Percentiles rank a stretch among this genome's conserved stretches.
These are phyloP conservation scores for Neonectria sp. DNA, from an alignment of 2,329 filamentous ascomycete species.

Conservation along the genomic window DNA sequence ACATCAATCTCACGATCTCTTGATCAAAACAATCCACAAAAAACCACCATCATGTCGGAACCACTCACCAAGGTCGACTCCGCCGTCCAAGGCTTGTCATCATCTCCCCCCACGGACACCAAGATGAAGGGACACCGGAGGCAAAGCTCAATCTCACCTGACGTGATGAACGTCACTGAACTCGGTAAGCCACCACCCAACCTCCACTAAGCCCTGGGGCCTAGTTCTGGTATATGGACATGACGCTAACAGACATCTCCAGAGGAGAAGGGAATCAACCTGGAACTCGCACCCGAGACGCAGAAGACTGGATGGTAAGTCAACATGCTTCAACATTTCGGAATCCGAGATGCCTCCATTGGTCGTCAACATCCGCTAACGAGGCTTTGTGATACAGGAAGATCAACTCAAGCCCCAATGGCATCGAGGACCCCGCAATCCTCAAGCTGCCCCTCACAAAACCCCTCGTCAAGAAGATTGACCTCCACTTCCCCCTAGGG, in stretches of 20 bases:
- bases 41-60: slow-evolving; percentile 55
- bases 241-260: slow-evolving; percentile 40
- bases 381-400: slow-evolving; percentile 74
- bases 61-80: slow-evolving; percentile 92
- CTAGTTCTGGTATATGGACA: not conserved
- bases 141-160: slow-evolving; percentile 79
- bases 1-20: slow-evolving; percentile 37
- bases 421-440: slow-evolving; percentile 86
- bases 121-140: slow-evolving; percentile 72
- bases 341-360: not conserved
- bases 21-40: slow-evolving; percentile 42
- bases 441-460: slow-evolving; percentile 86
- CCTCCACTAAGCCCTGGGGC: not conserved
- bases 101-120: slow-evolving; percentile 75
- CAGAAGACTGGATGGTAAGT: slow-evolving; percentile 90
- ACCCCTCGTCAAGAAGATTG: slow-evolving; percentile 93
- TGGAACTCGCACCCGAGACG: slow-evolving; percentile 84
- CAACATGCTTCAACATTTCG: not conserved
- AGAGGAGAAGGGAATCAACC: slow-evolving; percentile 82
- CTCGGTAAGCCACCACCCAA: slow-evolving; percentile 74
- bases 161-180: slow-evolving; percentile 83
- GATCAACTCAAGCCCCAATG: slow-evolving; percentile 87
- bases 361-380: slow-evolving; percentile 26
- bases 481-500: slow-evolving; percentile 91
- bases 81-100: slow-evolving; percentile 84